Evolutionary conservation across 768 basidiomycete species (phyloP), one percentile per base, ranked within the genome.

Genomic region (Pleurotus giganteus): DNA sequence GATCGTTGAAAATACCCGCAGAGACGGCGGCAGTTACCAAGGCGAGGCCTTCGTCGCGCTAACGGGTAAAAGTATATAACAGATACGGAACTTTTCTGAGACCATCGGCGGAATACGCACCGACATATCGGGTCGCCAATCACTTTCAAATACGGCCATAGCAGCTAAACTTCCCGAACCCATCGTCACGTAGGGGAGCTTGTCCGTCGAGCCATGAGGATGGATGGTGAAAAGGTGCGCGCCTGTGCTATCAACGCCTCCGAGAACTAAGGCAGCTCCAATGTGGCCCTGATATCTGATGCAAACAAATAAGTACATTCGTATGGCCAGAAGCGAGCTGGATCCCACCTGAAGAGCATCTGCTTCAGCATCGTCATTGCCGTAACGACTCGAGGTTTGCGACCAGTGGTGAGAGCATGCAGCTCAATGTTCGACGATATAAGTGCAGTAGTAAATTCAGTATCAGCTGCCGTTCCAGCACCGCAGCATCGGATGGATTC

Each of bases 281-380:
- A 99, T 74, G 0, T 95, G 84, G 0, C 97, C 97, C 71, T 97
- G 94, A 68, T 98, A 81, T 65, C 94, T 97, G 63, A 41, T 45
- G 17, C 32, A 42, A 28, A 51, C 7, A 8, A 15, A 26, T 26
- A 45, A 17, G 3, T 13, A 11, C 32, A 24, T 6, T 28, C 21
- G 5, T 9, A 58, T 58, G 47, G 59, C 51, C 27, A 58, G 60
- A 47, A 55, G 49, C 36, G 57, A 39, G 29, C 37, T 13, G 45
- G 11, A 2, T 31, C 79, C 37, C n/a, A 94, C 92, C 80, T 76
- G 77, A 89, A 97, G 34, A 98, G 86, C 79, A 89, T 89, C 70
- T 96, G 95, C 72, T 98, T 98, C 60, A 98, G 77, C 93, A 98
- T 91, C 3, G 96, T 98, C 96, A 99, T 98, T 4, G 96, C 97